Base-by-base conservation (phyloP, 352 stramenopile species). In the Globisporangium paroecandrum region DNA sequence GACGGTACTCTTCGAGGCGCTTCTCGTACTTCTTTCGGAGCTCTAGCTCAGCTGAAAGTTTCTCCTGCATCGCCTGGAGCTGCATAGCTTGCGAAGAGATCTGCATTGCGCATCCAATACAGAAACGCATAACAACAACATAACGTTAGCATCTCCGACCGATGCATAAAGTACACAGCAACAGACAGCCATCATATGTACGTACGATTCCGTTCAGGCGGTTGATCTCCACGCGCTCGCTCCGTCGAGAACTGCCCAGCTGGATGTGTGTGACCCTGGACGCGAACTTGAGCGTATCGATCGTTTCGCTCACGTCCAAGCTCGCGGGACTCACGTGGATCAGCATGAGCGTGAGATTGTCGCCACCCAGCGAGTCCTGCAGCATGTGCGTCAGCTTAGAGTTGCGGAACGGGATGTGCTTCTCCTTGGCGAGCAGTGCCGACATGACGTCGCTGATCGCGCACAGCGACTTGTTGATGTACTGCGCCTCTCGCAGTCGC, bases 301-400 rank as follows among this genome's bases (percentile, higher is more conserved):
- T 77, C 9, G 86, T 90, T 68, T 94, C 86, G 41, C 66, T 85
- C 18, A 87, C 79, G 46, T 94, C 81, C 1, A 47, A 49, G 32
- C 69, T 75, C 29, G 41, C 74, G 0, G 85, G 76, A 32, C 77
- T 89, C 46, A 94, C 81, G 46, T 94, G 86, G 2, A 92, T 77
- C 3, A 94, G 62, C 61, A 94, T 64, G 25, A 94, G 64, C 46
- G 78, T 80, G 25, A 78, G 76, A 57, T 72, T 85, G 29, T 77
- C 63, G 1, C 69, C 75, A 9, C 79, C 78, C 12, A 94, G 64
- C 32, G 83, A 90, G 51, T 94, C 85, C 62, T 94, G 88, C 32
- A 96, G 72, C 66, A 96, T 65, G 65, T 94, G 84, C 22, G 89
- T 96, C 25, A 96, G 79, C 72, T 96, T 96, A 12, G 85, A 90